These are phyloP conservation scores for Coemansia sp. DNA, from an alignment of 192 early-diverging fungal genomes.

Conservation along the genomic window DNA sequence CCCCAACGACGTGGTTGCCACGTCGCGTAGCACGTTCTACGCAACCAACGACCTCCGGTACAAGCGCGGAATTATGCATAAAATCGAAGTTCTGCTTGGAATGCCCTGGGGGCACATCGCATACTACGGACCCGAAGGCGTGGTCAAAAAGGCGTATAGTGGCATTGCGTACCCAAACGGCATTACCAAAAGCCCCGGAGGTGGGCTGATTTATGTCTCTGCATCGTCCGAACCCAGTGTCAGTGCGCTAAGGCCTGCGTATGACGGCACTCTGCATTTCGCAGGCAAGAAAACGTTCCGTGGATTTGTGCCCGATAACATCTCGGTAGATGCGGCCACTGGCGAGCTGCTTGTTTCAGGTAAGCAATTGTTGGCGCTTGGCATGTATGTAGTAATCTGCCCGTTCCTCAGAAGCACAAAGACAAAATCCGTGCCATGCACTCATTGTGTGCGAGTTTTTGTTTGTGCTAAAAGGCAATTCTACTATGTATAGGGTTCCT, in stretches of 20 bases:
- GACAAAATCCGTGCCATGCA: too few relatives aligned
- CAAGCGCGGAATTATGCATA: constrained; percentile 18
- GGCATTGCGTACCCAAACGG: constrained; percentile 45
- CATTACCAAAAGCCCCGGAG: constrained; percentile 31
- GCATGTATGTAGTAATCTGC: not conserved
- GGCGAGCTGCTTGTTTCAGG: constrained; percentile 47
- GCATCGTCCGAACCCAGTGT: constrained; percentile 46
- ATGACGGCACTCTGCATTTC: constrained; percentile 22
- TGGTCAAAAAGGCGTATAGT: constrained; percentile 19
- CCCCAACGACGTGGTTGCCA: constrained; percentile 59
- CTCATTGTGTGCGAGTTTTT: not conserved
- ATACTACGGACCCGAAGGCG: constrained; percentile 20
- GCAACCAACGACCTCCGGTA: constrained; percentile 56
- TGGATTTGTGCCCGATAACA: constrained; percentile 46
- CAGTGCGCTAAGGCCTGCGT: constrained; percentile 13
- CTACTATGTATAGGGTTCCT: constrained; percentile 36
- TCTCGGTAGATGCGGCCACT: constrained; percentile 41
- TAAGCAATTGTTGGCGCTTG: constrained; percentile 14
- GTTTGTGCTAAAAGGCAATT: not conserved
- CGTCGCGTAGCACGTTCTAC: constrained; percentile 56
- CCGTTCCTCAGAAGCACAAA: not conserved
- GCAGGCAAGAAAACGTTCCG: constrained; percentile 28
- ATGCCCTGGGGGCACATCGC: constrained; percentile 50
- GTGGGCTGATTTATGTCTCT: constrained; percentile 29
- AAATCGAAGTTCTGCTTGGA: constrained; percentile 47